phyloP scores from a whole-genome alignment of 768 basidiomycete genomes.

The Mycena kentingensis region DNA sequence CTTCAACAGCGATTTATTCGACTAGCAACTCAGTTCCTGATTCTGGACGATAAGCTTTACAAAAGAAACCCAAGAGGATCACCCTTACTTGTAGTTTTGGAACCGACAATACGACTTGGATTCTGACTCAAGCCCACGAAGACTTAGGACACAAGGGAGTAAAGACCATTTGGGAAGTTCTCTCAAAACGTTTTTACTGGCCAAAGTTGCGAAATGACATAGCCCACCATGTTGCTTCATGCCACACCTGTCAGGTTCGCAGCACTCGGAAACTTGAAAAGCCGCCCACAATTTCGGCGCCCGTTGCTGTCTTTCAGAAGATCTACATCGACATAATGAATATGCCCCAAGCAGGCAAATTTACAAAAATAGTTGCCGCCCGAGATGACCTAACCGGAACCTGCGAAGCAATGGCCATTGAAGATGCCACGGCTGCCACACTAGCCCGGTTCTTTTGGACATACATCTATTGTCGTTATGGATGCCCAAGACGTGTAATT shows the following conservation, averaged over 20 bases:
- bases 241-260: no score
- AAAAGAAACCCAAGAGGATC: neutral
- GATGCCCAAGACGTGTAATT: conserved; percentile 21
- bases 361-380: neutral
- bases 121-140: conserved; percentile 23
- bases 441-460: conserved; percentile 31
- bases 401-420: conserved; percentile 25
- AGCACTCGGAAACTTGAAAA: conserved; percentile 11
- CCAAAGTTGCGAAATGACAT: conserved; percentile 24
- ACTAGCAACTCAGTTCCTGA: conserved; percentile 12
- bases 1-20: conserved; percentile 10
- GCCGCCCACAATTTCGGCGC: conserved; percentile 7
- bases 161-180: conserved; percentile 5
- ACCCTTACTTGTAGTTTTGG: conserved; percentile 8
- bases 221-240: conserved; percentile 28
- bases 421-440: neutral
- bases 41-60: conserved; percentile 8
- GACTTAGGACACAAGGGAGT: conserved; percentile 27
- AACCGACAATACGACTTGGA: conserved; percentile 8
- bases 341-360: conserved; percentile 24
- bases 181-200: conserved; percentile 28
- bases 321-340: conserved; percentile 23
- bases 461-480: conserved; percentile 34
- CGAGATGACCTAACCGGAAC: conserved; percentile 27
- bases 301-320: conserved; percentile 12